Evolutionary conservation across 176 grass and related monocot species (phyloP).

Genomic region (Ensete ventricosum): DNA sequence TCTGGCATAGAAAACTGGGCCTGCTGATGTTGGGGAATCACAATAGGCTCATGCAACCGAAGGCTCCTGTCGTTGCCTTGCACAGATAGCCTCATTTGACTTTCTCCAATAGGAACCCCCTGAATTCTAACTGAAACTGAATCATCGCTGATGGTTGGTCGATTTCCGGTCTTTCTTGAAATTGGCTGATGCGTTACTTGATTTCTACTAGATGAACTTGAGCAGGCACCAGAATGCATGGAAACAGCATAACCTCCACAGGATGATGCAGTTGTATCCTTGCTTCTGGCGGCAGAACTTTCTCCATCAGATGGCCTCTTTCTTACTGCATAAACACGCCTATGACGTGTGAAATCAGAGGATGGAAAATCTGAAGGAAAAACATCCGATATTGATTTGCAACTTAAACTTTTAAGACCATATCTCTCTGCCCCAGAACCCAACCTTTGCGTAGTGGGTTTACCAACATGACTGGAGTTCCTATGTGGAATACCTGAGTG

Average conservation of each 20-base stretch:
- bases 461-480: slow-evolving; percentile 17
- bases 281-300: slow-evolving; percentile 46
- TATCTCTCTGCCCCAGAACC: slow-evolving; percentile 34
- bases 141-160: slow-evolving; percentile 17
- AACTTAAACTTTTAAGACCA: slow-evolving; percentile 51
- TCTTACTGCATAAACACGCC: slow-evolving; percentile 25
- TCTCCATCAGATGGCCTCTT: slow-evolving; percentile 44
- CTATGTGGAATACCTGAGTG: slow-evolving; percentile 14
- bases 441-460: slow-evolving; percentile 16
- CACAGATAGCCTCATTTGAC: slow-evolving; percentile 26
- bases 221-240: slow-evolving; percentile 24
- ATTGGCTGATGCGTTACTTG: slow-evolving; percentile 29
- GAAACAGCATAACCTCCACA: slow-evolving; percentile 27
- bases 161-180: slow-evolving; percentile 7
- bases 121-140: slow-evolving; percentile 30
- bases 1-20: slow-evolving; percentile 22
- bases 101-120: slow-evolving; percentile 20
- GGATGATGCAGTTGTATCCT: slow-evolving; percentile 24
- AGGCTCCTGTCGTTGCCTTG: slow-evolving; percentile 23
- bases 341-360: slow-evolving; percentile 27
- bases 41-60: slow-evolving; percentile 31
- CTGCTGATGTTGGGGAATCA: slow-evolving; percentile 19
- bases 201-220: slow-evolving; percentile 31
- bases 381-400: slow-evolving; percentile 69
- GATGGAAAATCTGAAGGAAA: slow-evolving; percentile 45